Base-by-base conservation (phyloP, 2,329 filamentous ascomycete genomes). In the Leptographium radiaticola region DNA sequence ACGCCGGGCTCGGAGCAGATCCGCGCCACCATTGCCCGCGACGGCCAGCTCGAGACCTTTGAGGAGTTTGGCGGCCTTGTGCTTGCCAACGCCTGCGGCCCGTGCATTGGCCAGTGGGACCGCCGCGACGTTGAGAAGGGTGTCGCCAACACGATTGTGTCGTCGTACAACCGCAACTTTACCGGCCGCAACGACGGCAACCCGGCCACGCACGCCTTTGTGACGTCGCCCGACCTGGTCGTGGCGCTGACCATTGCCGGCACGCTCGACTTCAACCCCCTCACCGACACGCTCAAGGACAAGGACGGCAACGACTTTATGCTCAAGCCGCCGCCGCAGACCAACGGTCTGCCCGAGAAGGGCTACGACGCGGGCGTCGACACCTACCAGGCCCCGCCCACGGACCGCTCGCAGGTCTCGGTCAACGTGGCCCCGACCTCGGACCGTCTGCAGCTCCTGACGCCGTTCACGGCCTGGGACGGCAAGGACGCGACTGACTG, bases 151-250 rank as follows among this genome's bases (percentile, higher is more conserved):
- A 94, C 89, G 8, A 98, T 98, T 70, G 77, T 98, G 68, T 96
- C 90, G 48, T 97, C 93, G 33, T 98, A 96, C 84, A 98, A 98
- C 86, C 89, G 93, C 73, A 97, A 98, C 83, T 97, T 98, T 77
- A 97, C 91, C 58, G 91, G 91, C 61, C 89, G 93, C 68, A 97
- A 97, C 62, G 97, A 69, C 55, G 66, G 65, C 53, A 69, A 69
- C 65, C 64, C 72, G 2, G 71, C 69, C 33, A 75, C 72, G 0
- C 71, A 73, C 60, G 72, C 71, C 1, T 75, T 75, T 57, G 69
- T 75, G 47, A 69, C 71, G 16, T 74, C 71, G 3, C 71, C 72
- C 20, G 71, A 75, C 54, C 63, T 75, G 53, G 71, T 71, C 30
- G 70, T 70, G 12, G 70, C 67, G 38, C 62, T 71, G 61, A 67